These are phyloP conservation scores for Fusarium acutatum DNA, from an alignment of 2,329 filamentous ascomycete species.

Conservation along the genomic window DNA sequence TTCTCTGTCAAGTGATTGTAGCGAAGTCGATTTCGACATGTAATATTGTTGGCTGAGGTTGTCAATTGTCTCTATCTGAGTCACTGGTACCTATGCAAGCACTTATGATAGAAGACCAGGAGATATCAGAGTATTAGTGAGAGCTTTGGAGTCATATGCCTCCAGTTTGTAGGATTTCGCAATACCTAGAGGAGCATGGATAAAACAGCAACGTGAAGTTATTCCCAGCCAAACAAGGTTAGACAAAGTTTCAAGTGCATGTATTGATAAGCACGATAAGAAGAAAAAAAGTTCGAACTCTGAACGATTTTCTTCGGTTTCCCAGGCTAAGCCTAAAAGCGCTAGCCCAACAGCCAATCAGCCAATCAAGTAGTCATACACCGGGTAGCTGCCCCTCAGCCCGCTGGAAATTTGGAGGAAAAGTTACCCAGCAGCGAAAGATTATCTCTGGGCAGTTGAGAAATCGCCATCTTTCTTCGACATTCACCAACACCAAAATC, in stretches of 20 bases:
- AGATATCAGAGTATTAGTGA: background rate
- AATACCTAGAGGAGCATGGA: background rate
- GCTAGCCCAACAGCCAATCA: accelerated
- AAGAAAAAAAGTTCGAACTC: constrained; percentile 39
- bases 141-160: background rate
- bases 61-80: background rate
- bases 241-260: background rate
- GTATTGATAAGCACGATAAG: constrained; percentile 39
- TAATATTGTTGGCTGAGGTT: background rate
- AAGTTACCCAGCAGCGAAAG: constrained; percentile 27
- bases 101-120: background rate
- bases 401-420: constrained; percentile 41
- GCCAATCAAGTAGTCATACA: constrained; percentile 34
- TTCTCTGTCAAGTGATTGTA: background rate
- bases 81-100: background rate
- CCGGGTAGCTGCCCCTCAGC: constrained; percentile 36
- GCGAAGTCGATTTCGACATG: background rate
- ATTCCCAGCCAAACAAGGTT: constrained; percentile 5
- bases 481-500: background rate
- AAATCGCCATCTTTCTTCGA: constrained; percentile 31
- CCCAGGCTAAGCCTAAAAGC: background rate
- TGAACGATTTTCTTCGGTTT: constrained; percentile 29
- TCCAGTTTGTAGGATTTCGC: background rate
- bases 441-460: constrained; percentile 27
- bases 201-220: constrained; percentile 7